phyloP scores from a whole-genome alignment of 768 basidiomycete genomes.

The Mycena filopes region DNA sequence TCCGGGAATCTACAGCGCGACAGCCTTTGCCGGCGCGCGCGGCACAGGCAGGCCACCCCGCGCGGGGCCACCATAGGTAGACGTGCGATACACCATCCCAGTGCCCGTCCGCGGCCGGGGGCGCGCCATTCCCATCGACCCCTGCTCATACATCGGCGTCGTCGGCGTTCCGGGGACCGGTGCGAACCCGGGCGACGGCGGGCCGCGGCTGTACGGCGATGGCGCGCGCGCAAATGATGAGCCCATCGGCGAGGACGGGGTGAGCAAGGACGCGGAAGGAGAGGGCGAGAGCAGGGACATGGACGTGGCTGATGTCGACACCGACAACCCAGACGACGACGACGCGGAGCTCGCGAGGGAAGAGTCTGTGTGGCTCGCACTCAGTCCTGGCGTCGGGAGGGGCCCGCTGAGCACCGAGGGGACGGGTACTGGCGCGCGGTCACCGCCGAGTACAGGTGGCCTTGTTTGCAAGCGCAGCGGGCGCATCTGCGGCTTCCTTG shows the following conservation, averaged over 20 bases:
- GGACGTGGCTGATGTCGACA: constrained; percentile 27
- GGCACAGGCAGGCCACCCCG: not conserved
- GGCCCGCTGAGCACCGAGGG: constrained; percentile 9
- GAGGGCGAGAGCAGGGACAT: constrained; percentile 28
- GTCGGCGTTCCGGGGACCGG: constrained; percentile 22
- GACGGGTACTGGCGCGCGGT: constrained; percentile 31
- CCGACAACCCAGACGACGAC: constrained; percentile 8
- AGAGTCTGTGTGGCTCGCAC: constrained; percentile 2
- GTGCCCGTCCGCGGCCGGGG: constrained; percentile 59
- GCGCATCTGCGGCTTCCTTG: constrained; percentile 16
- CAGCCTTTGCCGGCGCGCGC: constrained; percentile 15
- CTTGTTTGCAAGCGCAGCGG: constrained; percentile 29
- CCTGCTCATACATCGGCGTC: constrained; percentile 28
- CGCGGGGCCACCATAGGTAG: constrained; percentile 15
- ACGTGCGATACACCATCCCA: constrained; percentile 60
- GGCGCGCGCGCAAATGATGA: not conserved
- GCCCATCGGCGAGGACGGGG: not conserved
- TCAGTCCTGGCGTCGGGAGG: not conserved
- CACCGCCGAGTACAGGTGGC: constrained; percentile 27
- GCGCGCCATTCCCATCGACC: constrained; percentile 21
- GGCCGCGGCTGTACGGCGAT: not conserved
- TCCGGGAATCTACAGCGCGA: constrained; percentile 15
- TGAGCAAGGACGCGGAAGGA: not conserved
- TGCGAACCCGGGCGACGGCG: constrained; percentile 10
- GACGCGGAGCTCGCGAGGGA: constrained; percentile 20